Percentiles rank a stretch among this genome's conserved stretches.
These are phyloP conservation scores for Medicago arabica DNA, from an alignment of 306 rosid genomes.

Conservation along the genomic window DNA sequence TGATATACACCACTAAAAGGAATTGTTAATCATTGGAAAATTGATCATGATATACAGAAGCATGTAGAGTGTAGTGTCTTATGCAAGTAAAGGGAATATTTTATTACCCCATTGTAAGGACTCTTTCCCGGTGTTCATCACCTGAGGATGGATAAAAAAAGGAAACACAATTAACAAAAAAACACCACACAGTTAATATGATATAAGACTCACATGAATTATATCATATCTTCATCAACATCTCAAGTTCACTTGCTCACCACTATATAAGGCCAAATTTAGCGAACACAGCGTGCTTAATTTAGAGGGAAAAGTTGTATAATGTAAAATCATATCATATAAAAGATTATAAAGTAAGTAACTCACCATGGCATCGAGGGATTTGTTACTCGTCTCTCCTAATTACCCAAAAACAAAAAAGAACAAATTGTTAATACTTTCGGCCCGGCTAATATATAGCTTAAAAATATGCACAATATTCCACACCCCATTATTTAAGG, in stretches of 20 bases:
- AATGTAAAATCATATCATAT: background rate
- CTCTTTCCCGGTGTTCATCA: slow-evolving; percentile 78
- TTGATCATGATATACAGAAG: background rate
- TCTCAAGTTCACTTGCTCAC: background rate
- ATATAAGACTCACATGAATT: background rate
- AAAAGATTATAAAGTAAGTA: background rate
- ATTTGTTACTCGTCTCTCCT: slow-evolving; percentile 79
- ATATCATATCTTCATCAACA: background rate
- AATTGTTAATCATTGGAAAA: background rate
- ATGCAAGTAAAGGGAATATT: background rate
- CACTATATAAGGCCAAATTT: background rate
- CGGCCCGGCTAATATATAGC: too few species aligned
- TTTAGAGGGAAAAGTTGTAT: too few species aligned
- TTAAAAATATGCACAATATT: background rate
- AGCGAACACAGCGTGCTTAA: too few species aligned
- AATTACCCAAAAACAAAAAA: slow-evolving; percentile 36
- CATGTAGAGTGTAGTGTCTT: background rate
- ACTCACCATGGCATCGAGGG: slow-evolving; percentile 91
- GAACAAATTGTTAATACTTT: slow-evolving; percentile 15
- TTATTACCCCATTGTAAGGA: slow-evolving; percentile 87
- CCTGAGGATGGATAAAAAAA: slow-evolving; percentile 54
- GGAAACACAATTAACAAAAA: slow-evolving; percentile 1
- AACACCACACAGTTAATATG: background rate
- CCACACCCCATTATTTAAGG: background rate
- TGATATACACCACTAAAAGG: background rate